A percentile compares a stretch with the other conserved stretches of the same genome.
phyloP scores from a whole-genome alignment of 2,329 filamentous ascomycete genomes.

The Colletotrichum cereale region DNA sequence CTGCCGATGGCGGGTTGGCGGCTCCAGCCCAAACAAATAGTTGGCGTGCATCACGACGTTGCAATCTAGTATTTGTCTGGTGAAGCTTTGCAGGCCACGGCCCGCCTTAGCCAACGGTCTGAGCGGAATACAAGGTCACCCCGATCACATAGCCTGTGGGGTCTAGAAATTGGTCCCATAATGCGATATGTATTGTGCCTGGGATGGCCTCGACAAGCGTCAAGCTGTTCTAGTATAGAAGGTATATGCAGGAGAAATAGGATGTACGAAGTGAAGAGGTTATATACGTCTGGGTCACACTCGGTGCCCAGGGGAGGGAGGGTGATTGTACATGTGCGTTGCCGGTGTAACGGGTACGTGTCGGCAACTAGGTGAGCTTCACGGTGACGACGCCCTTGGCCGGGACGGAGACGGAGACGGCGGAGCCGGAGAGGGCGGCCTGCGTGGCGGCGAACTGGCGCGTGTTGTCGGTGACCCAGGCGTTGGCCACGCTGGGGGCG shows the following conservation, averaged over 20 bases:
- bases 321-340: background rate
- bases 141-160: too few relatives aligned
- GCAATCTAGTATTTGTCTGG: background rate
- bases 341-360: background rate
- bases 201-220: background rate
- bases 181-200: too few relatives aligned
- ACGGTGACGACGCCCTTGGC: slow-evolving; percentile 44
- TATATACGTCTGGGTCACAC: background rate
- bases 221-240: background rate
- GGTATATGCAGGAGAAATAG: too few relatives aligned
- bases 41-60: background rate
- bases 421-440: slow-evolving; percentile 39
- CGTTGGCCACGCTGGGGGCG: slow-evolving; percentile 45
- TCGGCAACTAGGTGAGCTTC: slow-evolving; percentile 35
- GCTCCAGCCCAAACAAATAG: background rate
- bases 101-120: too few relatives aligned
- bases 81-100: too few relatives aligned
- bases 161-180: too few relatives aligned
- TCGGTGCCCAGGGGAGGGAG: background rate
- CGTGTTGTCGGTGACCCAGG: slow-evolving; percentile 54
- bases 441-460: slow-evolving; percentile 43
- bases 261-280: background rate
- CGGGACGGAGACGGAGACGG: slow-evolving; percentile 44
- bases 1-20: too few relatives aligned
- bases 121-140: background rate